These are phyloP conservation scores for Rhizopogon rudus DNA, from an alignment of 768 basidiomycete species.

Conservation along the genomic window DNA sequence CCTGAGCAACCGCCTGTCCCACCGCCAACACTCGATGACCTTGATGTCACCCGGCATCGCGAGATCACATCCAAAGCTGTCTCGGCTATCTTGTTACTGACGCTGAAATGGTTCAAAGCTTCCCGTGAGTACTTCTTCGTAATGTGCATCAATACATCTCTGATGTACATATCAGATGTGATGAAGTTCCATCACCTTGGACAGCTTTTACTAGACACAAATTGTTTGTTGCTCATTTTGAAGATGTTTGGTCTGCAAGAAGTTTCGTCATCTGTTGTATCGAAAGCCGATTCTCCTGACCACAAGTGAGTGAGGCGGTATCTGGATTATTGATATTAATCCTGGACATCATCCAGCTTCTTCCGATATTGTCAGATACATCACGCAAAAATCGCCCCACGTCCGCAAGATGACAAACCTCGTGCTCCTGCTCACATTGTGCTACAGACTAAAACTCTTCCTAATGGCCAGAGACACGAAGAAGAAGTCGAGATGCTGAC, in stretches of 20 bases:
- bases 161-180: conserved; percentile 53
- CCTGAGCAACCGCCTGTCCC: conserved; percentile 59
- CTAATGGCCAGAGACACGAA: conserved; percentile 70
- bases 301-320: conserved; percentile 57
- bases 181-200: conserved; percentile 99
- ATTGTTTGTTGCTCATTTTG: conserved; percentile 86
- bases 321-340: neutral
- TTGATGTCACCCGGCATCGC: conserved; percentile 90
- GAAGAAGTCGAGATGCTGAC: conserved; percentile 91
- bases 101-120: conserved; percentile 97
- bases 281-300: conserved; percentile 83
- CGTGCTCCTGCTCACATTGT: conserved; percentile 57
- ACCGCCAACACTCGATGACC: conserved; percentile 82
- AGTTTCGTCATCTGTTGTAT: conserved; percentile 75
- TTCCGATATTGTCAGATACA: conserved; percentile 89
- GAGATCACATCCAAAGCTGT: conserved; percentile 98
- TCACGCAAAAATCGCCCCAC: conserved; percentile 63
- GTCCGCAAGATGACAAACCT: conserved; percentile 58
- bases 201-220: conserved; percentile 92
- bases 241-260: conserved; percentile 99
- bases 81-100: conserved; percentile 86
- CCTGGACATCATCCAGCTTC: conserved; percentile 53
- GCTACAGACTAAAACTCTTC: conserved; percentile 50
- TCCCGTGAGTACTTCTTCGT: conserved; percentile 64
- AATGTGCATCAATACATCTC: neutral